These are phyloP conservation scores for Amylostereum chailletii DNA, from an alignment of 1,284 basidiomycete genomes.

Conservation along the genomic window DNA sequence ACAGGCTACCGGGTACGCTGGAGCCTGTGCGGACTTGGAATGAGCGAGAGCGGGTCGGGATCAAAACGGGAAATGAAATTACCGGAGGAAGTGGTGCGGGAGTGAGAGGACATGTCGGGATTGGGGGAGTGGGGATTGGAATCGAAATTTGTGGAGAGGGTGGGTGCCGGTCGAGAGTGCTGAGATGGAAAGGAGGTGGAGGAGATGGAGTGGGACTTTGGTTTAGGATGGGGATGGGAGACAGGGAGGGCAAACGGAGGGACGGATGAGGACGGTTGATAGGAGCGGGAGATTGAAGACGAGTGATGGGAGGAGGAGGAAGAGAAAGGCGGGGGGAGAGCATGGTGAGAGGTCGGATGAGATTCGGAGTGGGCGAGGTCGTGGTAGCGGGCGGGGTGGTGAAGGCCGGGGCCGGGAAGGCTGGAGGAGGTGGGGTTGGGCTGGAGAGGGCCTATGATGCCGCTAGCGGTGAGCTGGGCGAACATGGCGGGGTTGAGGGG, in stretches of 20 bases:
- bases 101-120: not conserved
- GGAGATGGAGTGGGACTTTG: conserved; percentile 1
- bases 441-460: conserved; percentile 31
- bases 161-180: not conserved
- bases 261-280: not conserved
- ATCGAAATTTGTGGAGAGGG: not conserved
- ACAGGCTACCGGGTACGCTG: too few relatives aligned
- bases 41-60: not conserved
- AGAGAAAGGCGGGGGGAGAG: conserved; percentile 2
- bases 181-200: not conserved
- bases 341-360: conserved; percentile 13
- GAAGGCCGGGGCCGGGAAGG: conserved; percentile 1
- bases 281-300: not conserved
- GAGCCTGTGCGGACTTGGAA: too few relatives aligned
- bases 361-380: conserved; percentile 7
- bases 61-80: not conserved
- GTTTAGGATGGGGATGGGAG: not conserved
- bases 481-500: conserved; percentile 53
- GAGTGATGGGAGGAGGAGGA: not conserved
- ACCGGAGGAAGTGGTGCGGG: not conserved
- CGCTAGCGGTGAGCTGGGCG: conserved; percentile 49
- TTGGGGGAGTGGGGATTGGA: not conserved
- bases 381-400: conserved; percentile 4
- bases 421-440: conserved; percentile 13
- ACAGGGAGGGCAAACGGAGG: not conserved